Base-by-base conservation (phyloP, 305 asterid genomes). In the Solanum hybrid region DNA sequence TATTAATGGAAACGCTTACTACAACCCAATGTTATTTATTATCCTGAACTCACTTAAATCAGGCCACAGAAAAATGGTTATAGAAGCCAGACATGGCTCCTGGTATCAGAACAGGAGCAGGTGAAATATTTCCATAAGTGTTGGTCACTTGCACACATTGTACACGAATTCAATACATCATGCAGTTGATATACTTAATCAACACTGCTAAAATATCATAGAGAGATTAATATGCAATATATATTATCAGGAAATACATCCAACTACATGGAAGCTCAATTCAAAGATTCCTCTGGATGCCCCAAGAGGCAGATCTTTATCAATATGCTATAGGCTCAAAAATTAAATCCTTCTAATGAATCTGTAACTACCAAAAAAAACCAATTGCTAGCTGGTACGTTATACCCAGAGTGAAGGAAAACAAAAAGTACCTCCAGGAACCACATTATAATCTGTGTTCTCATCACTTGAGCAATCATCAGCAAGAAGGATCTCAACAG, bases 391-490 rank as follows among this genome's bases (percentile, higher is more conserved):
- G 65, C 61, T 45, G 38, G 22, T 78, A 87, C 5, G 4, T 34
- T 11, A 29, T 32, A 78, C 45, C 65, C 83, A 70, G 45, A 86
- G 78, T 20, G 88, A 31, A 37, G 88, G 75, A 68, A 36, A 79
- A 41, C 41, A 51, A 79, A 85, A 27, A 34, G 89, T 94, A 98
- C 99, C 99, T 94, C 97, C 98, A 90, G 98, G 90, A 79, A 95
- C 93, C 93, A 94, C 65, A 92, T 93, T 97, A 91, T 92, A 93
- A 90, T 96, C 97, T 72, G 94, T 90, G 91, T 96, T 95, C 89
- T 97, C 99, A 92, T 97, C 99, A 79, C 98, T 95, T 79, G 98
- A 97, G 96, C 97, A 93, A 91, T 96, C 98, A 89, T 97, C 97
- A 9, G 95, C 98, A 90, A 94, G 94, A 90, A 93, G 90, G 81